Evolutionary conservation across 1,139 yeast species (phyloP), one percentile per base, ranked within the genome.

Genomic region (Sugiyamaella novakii): DNA sequence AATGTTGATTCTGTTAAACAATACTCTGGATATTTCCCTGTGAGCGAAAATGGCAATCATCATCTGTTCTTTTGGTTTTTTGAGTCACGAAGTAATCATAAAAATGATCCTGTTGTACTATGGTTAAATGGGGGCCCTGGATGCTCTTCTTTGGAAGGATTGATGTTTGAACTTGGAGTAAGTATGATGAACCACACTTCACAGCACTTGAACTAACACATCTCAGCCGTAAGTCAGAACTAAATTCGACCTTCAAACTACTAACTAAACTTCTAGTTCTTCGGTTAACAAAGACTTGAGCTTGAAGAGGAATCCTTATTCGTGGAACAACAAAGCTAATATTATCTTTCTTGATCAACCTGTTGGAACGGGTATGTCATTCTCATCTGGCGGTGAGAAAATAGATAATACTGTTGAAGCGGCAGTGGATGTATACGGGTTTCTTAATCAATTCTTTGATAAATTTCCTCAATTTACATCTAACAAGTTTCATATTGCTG

Each of bases 401-500:
- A 54, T 59, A 17, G 44, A 44, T n/a, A 53, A 50, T 33, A 54
- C 62, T 8, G 83, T 83, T 47, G 88, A 94, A 47, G 98, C 98
- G 19, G 96, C 95, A 59, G 77, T 84, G 68, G 98, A 92, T 66
- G 96, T 89, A 28, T 87, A 87, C 60, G 95, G 96, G 1, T 91
- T 92, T 71, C 77, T 92, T 69, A 84, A 86, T 64, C 78, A 91
- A 65, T 92, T 92, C 75, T 92, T 86, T 77, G 79, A 85, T 69
- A 87, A 87, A 67, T 92, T 89, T 79, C 95, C 97, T 38, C 81
- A 91, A 71, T 88, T 85, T 72, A 70, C 77, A 43, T 70, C 78
- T 31, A 75, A 79, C 53, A 81, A 79, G 47, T 89, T 92, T 84
- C 98, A 91, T 71, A 89, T 92, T 70, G 95, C 98, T 42, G 98